Conservation (phyloP, 129 eudicot species). For the Flaveria ramosissima region DNA sequence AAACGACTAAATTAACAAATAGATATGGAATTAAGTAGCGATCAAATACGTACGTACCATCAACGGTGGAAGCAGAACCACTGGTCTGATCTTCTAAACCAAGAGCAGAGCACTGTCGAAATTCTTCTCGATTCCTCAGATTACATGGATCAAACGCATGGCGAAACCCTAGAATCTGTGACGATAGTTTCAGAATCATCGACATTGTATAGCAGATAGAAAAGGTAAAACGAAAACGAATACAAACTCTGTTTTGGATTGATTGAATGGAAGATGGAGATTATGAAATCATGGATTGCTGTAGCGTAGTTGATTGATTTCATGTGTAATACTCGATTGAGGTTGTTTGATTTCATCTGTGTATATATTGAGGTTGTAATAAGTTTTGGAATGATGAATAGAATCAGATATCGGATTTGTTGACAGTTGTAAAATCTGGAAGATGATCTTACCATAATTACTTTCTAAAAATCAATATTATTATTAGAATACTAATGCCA, state of each 20-base stretch:
- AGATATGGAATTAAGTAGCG: background rate
- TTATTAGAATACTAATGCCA: no score
- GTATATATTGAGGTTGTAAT: background rate
- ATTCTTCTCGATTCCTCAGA: conserved; percentile 45
- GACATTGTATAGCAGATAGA: conserved; percentile 7
- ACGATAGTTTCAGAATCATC: conserved; percentile 15
- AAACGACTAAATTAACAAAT: background rate
- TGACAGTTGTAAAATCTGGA: background rate
- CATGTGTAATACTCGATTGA: background rate
- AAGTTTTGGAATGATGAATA: conserved; percentile 3
- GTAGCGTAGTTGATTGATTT: conserved; percentile 2
- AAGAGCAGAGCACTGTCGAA: conserved; percentile 88
- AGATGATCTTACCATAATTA: background rate
- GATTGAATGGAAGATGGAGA: background rate
- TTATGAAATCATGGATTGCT: conserved; percentile 15
- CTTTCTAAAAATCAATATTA: no score
- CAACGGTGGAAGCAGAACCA: conserved; percentile 37
- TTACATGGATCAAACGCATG: background rate
- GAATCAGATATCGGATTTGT: background rate
- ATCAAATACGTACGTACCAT: conserved; percentile 40
- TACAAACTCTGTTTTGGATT: background rate
- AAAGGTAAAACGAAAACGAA: background rate
- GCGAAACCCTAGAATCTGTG: conserved; percentile 28
- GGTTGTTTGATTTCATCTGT: background rate
- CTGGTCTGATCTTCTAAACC: conserved; percentile 68